phyloP scores from a whole-genome alignment of 208 protist genomes.

The Trypanosomatidae sp. region DNA sequence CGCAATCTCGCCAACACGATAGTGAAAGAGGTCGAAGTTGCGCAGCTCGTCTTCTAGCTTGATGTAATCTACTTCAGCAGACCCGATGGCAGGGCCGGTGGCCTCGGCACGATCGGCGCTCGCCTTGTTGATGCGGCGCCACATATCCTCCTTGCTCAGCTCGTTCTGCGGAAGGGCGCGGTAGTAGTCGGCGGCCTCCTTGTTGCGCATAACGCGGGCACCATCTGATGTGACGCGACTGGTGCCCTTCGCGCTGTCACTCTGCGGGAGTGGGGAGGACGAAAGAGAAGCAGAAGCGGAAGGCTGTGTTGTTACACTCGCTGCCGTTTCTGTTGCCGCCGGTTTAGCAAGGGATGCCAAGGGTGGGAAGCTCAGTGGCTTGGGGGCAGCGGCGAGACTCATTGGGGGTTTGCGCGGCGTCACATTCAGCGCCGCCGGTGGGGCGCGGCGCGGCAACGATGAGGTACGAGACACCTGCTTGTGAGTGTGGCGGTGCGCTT shows the following conservation, averaged over 20 bases:
- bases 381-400: neutral
- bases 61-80: constrained; percentile 78
- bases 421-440: constrained; percentile 10
- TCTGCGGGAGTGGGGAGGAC: neutral
- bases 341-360: constrained; percentile 7
- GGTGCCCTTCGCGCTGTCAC: constrained; percentile 2
- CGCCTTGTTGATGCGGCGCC: constrained; percentile 59
- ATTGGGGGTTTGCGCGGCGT: constrained; percentile 9
- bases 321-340: neutral
- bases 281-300: neutral
- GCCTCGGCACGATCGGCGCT: constrained; percentile 46
- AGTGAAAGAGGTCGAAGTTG: constrained; percentile 80
- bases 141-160: constrained; percentile 89
- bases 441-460: constrained; percentile 23
- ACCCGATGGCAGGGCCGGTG: constrained; percentile 29
- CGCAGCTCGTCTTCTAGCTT: constrained; percentile 80
- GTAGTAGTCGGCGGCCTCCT: constrained; percentile 83
- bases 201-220: constrained; percentile 15
- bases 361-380: neutral
- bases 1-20: constrained; percentile 76
- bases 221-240: constrained; percentile 11
- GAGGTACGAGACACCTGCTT: neutral
- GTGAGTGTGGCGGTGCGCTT: neutral
- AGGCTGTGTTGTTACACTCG: neutral
- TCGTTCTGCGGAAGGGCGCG: constrained; percentile 68